Evolutionary conservation across 2,329 filamentous ascomycete genomes (phyloP), one percentile per base, ranked within the genome.

Genomic region (Byssoonygena ceratinophila): DNA sequence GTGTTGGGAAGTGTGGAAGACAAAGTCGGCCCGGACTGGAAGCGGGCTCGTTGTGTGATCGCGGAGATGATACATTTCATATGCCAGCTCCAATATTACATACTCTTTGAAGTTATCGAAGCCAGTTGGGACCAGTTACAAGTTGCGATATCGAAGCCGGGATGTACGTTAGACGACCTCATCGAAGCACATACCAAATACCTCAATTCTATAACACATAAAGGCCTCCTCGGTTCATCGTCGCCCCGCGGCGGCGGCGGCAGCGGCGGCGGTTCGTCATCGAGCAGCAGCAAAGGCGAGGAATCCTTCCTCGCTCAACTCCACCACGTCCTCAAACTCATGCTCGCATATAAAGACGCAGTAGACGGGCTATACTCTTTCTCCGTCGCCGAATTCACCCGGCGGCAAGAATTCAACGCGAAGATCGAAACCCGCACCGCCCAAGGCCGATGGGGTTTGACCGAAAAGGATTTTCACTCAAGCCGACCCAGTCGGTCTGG

Each of bases 51-150:
- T 53, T 92, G 90, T 54, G 83, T 84, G 16, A 82, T 97, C 34
- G 90, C 91, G 11, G 94, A 98, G 69, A 98, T 98, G 92, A 87
- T 97, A 14, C 94, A 98, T 67, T 97, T 98, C 64, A 84, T 97
- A 63, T 88, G 88, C 58, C 92, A 98, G 69, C 77, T 98, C 12
- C 92, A 98, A 68, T 96, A 97, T 72, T 98, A 98, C 68, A 96
- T 98, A 60, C 77, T 98, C 8, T 98, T 97, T 64, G 92, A 98
- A 68, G 92, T 98, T 60, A 97, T 98, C 60, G 92, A 98, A 68
- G 85, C 87, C 32, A 92, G 87, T 46, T 98, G 92, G 94, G 86
- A 87, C 56, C 85, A 91, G 64, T 78, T 98, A 1, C 87, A 96
- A 67, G 79, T 81, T 25, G 84, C 85, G 29, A 84, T 97, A 56